A percentile compares a stretch with the other conserved stretches of the same genome.
Evolutionary conservation across 2,329 filamentous ascomycete species (phyloP).

Genomic region (Colletotrichum karsti): DNA sequence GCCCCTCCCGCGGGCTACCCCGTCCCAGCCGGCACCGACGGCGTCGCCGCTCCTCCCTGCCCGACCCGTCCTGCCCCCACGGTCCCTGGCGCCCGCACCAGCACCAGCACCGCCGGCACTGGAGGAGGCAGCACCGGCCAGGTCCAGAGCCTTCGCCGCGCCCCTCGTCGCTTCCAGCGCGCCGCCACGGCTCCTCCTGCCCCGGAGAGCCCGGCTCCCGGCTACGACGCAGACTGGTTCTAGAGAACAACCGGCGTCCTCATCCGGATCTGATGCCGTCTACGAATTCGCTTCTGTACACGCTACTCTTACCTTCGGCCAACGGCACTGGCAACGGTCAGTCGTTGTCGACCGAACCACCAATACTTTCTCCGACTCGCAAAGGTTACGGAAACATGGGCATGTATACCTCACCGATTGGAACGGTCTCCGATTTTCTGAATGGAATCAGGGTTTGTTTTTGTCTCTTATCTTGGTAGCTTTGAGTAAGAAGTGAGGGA

Average conservation of each 20-base stretch:
- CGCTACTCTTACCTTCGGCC: too few relatives aligned
- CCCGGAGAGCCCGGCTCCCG: conserved; percentile 14
- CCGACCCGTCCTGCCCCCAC: conserved; percentile 5
- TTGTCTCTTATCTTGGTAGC: too few relatives aligned
- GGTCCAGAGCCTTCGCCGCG: conserved; percentile 12
- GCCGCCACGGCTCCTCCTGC: conserved; percentile 17
- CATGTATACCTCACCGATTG: not conserved
- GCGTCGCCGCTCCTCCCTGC: conserved; percentile 5
- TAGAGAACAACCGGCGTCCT: not conserved
- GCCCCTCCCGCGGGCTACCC: conserved; percentile 11
- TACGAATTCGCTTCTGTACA: not conserved
- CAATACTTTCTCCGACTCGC: not conserved
- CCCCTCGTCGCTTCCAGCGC: conserved; percentile 18
- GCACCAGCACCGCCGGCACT: not conserved
- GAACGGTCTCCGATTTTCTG: not conserved
- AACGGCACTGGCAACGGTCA: too few relatives aligned
- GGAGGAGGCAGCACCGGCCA: not conserved
- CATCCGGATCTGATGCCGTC: not conserved
- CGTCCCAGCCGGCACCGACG: conserved; percentile 2
- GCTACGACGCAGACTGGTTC: conserved; percentile 25
- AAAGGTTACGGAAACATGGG: not conserved
- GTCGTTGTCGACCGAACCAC: too few relatives aligned
- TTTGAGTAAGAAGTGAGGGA: too few relatives aligned
- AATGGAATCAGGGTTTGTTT: not conserved
- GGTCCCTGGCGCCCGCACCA: not conserved